These are phyloP conservation scores for Chlamydomonas schloesseri DNA, from an alignment of 139 green algal genomes.

Conservation along the genomic window DNA sequence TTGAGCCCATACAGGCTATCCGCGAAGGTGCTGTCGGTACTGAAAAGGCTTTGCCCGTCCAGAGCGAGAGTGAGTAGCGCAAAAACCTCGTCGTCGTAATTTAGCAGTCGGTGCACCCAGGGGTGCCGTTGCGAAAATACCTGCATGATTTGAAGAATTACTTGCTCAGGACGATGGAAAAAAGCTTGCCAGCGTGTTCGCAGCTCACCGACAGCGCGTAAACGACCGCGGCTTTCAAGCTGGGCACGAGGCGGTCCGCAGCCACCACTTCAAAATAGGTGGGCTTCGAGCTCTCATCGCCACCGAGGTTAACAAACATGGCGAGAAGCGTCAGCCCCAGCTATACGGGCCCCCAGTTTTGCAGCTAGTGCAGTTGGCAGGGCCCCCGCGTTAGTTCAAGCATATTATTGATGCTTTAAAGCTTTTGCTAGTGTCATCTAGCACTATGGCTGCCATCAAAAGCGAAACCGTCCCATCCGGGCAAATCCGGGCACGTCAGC, in stretches of 20 bases:
- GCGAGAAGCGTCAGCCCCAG: too few species aligned
- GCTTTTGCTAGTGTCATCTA: too few species aligned
- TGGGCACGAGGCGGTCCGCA: slow-evolving; percentile 84
- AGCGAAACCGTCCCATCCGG: too few species aligned
- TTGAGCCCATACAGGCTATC: slow-evolving; percentile 87
- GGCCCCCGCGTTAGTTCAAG: too few species aligned
- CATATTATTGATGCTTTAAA: too few species aligned
- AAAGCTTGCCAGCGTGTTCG: too few species aligned
- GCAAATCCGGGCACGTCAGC: too few species aligned
- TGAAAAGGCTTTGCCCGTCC: slow-evolving; percentile 73
- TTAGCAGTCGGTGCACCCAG: slow-evolving; percentile 72
- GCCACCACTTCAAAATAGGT: slow-evolving; percentile 93
- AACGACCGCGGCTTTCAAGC: slow-evolving; percentile 73
- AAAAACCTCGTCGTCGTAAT: slow-evolving; percentile 85
- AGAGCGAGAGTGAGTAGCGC: slow-evolving; percentile 73
- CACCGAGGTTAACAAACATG: slow-evolving; percentile 81
- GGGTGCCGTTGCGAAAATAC: slow-evolving; percentile 76
- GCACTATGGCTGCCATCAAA: too few species aligned
- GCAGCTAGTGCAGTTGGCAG: too few species aligned
- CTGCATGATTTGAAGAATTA: too few species aligned
- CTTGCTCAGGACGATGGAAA: too few species aligned
- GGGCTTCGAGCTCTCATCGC: slow-evolving; percentile 68
- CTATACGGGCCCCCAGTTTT: too few species aligned
- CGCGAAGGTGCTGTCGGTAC: slow-evolving; percentile 76
- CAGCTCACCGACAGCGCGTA: slow-evolving; percentile 83